phyloP scores from a whole-genome alignment of 257 asterid genomes.

The Cruciata laevipes region DNA sequence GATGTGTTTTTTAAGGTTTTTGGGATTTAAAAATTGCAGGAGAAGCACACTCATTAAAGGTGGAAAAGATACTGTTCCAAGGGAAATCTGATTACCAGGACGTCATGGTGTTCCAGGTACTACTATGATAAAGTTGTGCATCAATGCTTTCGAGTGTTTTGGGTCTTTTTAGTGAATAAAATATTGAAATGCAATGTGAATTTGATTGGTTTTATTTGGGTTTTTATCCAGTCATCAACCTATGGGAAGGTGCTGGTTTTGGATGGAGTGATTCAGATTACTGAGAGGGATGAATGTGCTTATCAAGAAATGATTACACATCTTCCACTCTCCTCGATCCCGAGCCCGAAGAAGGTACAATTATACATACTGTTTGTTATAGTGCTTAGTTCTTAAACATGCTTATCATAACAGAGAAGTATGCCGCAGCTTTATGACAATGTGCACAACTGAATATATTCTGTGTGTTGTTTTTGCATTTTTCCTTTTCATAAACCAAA shows the following conservation, averaged over 20 bases:
- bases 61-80: slow-evolving; percentile 69
- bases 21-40: slow-evolving; percentile 43
- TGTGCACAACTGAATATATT: background rate
- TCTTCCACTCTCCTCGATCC: slow-evolving; percentile 91
- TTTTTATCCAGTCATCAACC: slow-evolving; percentile 64
- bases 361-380: background rate
- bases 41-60: slow-evolving; percentile 96
- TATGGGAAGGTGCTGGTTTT: slow-evolving; percentile 94
- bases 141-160: slow-evolving; percentile 3
- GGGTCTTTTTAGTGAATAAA: background rate
- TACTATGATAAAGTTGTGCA: background rate
- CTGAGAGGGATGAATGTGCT: slow-evolving; percentile 99
- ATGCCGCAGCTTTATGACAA: background rate
- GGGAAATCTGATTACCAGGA: slow-evolving; percentile 93
- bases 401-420: too few species aligned
- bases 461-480: background rate
- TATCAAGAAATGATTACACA: slow-evolving; percentile 96
- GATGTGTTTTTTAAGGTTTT: background rate
- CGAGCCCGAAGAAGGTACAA: slow-evolving; percentile 74
- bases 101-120: slow-evolving; percentile 90
- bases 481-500: background rate
- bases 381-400: background rate
- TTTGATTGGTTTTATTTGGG: slow-evolving; percentile 17
- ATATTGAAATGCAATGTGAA: background rate
- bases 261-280: slow-evolving; percentile 97